Evolutionary conservation across 2,329 filamentous ascomycete species (phyloP).

Genomic region (Metarhizium humberi): DNA sequence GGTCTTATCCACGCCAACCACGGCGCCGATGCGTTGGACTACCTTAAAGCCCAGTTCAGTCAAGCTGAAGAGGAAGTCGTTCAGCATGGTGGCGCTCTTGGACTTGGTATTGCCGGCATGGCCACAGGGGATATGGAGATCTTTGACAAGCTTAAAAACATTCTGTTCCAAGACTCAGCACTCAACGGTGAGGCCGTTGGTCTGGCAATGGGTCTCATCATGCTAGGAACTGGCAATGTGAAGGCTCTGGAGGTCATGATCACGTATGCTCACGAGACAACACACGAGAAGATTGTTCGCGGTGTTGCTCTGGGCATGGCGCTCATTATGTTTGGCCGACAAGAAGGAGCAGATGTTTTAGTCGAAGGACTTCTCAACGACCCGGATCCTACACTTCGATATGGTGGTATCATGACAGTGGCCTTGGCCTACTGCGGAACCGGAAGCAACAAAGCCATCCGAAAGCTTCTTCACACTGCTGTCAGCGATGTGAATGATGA

Average conservation of each 20-base stretch:
- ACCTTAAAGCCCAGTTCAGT: slow-evolving; percentile 66
- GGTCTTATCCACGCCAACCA: slow-evolving; percentile 97
- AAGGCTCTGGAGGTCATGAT: slow-evolving; percentile 95
- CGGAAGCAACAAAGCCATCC: slow-evolving; percentile 96
- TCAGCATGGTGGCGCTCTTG: slow-evolving; percentile 90
- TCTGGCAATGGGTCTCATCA: slow-evolving; percentile 92
- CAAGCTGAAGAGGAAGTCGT: slow-evolving; percentile 83
- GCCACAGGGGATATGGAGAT: slow-evolving; percentile 84
- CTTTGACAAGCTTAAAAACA: slow-evolving; percentile 81
- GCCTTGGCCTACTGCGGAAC: slow-evolving; percentile 95
- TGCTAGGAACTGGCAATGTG: slow-evolving; percentile 95
- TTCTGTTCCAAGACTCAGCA: slow-evolving; percentile 88
- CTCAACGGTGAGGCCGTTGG: slow-evolving; percentile 96
- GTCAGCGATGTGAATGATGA: slow-evolving; percentile 98
- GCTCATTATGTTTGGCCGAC: slow-evolving; percentile 93
- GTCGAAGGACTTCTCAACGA: slow-evolving; percentile 91
- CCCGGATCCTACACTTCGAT: slow-evolving; percentile 85
- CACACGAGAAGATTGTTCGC: slow-evolving; percentile 97
- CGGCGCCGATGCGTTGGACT: slow-evolving; percentile 78
- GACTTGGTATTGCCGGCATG: slow-evolving; percentile 95
- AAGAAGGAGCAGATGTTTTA: slow-evolving; percentile 89
- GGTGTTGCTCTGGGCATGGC: slow-evolving; percentile 95
- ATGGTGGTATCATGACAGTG: slow-evolving; percentile 98
- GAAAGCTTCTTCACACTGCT: slow-evolving; percentile 88
- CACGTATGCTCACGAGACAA: slow-evolving; percentile 92